Evolutionary conservation across 441 rosid genomes (phyloP).

Genomic region (Eruca vesicaria): DNA sequence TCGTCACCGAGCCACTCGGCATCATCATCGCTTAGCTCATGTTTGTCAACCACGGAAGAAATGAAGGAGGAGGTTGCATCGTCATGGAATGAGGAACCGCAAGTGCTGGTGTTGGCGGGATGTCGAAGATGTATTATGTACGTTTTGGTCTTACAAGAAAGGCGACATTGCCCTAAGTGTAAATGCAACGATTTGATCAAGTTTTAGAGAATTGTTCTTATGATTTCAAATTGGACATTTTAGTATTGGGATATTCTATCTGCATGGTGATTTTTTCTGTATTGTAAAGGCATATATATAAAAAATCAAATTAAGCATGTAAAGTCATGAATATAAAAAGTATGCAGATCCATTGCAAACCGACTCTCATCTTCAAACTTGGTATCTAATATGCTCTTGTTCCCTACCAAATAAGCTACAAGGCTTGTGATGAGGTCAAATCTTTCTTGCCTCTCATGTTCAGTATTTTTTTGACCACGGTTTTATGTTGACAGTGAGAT

Average conservation of each 20-base stretch:
- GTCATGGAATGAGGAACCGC: slow-evolving; percentile 13
- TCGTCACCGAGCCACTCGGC: slow-evolving; percentile 7
- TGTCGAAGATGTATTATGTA: slow-evolving; percentile 23
- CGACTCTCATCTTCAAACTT: no score
- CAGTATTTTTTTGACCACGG: no score
- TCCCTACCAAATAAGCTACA: no score
- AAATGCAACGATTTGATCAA: neutral
- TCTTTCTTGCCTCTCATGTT: no score
- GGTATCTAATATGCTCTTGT: no score
- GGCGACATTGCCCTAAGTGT: slow-evolving; percentile 13
- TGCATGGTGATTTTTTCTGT: neutral
- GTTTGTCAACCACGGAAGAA: slow-evolving; percentile 23
- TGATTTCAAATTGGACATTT: neutral
- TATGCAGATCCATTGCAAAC: no score
- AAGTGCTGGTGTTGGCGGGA: slow-evolving; percentile 17
- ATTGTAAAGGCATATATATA: neutral
- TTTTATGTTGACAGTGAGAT: no score
- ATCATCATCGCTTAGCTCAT: slow-evolving; percentile 20
- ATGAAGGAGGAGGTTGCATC: slow-evolving; percentile 33
- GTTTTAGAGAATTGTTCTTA: neutral
- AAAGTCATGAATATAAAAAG: no score
- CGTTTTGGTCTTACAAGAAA: neutral
- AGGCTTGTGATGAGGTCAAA: no score
- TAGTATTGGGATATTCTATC: neutral
- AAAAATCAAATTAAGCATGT: neutral